Conservation (phyloP, 805 yeast species). For the Isabelozyma pseudorhagii region DNA sequence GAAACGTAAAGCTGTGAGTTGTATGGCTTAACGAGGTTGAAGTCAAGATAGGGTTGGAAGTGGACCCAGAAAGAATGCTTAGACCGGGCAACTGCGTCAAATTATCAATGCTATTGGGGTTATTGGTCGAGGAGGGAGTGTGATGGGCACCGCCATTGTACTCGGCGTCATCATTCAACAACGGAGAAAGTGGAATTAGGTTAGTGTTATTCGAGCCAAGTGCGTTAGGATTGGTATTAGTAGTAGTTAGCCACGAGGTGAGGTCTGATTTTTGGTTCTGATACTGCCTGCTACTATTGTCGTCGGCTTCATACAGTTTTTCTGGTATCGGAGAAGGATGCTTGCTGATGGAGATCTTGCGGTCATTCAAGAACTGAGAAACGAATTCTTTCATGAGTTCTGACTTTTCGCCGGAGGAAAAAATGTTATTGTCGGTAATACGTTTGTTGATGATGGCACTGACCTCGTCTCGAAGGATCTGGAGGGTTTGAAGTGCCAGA, state of each 20-base stretch:
- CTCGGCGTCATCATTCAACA: slow-evolving; percentile 21
- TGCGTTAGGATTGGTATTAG: not conserved
- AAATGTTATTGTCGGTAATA: slow-evolving; percentile 5
- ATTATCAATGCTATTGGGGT: slow-evolving; percentile 7
- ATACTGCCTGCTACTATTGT: not conserved
- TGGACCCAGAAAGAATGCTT: slow-evolving; percentile 1
- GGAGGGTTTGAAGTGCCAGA: not conserved
- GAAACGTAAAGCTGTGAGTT: slow-evolving; percentile 9
- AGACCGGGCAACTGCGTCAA: slow-evolving; percentile 14
- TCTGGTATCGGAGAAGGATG: not conserved
- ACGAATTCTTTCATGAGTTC: slow-evolving; percentile 9
- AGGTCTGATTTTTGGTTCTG: slow-evolving; percentile 6
- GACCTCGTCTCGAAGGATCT: slow-evolving; percentile 4
- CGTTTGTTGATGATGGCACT: slow-evolving; percentile 3
- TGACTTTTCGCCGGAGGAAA: slow-evolving; percentile 8
- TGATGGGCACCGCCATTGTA: no score
- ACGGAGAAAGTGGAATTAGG: slow-evolving; percentile 28
- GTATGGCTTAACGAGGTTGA: not conserved
- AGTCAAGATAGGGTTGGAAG: not conserved
- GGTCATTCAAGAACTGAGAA: slow-evolving; percentile 10
- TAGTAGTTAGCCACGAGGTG: slow-evolving; percentile 6
- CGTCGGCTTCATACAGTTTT: not conserved
- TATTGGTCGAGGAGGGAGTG: slow-evolving; percentile 1
- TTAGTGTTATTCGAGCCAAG: slow-evolving; percentile 9
- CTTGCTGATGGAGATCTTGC: slow-evolving; percentile 4